Evolutionary conservation across 768 basidiomycete species (phyloP).

Genomic region (Boletus reticulatus): DNA sequence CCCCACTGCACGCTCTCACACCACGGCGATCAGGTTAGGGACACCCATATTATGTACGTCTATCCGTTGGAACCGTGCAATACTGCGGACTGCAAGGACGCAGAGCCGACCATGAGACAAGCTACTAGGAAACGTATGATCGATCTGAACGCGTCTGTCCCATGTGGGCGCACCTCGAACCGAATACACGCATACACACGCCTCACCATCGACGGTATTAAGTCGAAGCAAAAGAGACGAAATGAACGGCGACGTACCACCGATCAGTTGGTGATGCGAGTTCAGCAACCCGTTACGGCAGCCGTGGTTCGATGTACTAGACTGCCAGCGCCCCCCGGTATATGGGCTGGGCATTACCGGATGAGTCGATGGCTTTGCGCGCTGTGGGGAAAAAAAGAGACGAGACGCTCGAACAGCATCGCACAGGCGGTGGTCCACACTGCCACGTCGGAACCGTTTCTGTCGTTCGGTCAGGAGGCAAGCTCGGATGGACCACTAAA

Average conservation of each 20-base stretch:
- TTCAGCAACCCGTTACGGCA: slow-evolving; percentile 3
- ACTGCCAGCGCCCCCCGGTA: slow-evolving; percentile 1
- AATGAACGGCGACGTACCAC: slow-evolving; percentile 16
- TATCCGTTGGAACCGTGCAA: neutral
- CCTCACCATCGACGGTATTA: slow-evolving; percentile 1
- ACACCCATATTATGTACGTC: slow-evolving; percentile 9
- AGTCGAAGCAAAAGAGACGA: neutral
- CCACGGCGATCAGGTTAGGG: slow-evolving; percentile 21
- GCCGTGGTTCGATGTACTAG: neutral
- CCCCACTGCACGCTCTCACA: slow-evolving; percentile 22
- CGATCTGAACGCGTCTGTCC: too few relatives aligned
- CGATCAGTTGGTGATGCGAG: slow-evolving; percentile 3
- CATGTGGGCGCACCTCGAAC: too few relatives aligned
- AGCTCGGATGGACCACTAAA: neutral
- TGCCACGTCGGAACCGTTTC: slow-evolving; percentile 4
- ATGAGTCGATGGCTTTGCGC: neutral
- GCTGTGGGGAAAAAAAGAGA: slow-evolving; percentile 2
- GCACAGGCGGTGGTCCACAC: neutral
- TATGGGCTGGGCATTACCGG: neutral
- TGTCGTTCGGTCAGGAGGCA: slow-evolving; percentile 2
- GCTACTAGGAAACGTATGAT: too few relatives aligned
- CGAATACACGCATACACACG: neutral
- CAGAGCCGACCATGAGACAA: neutral
- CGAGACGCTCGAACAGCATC: neutral
- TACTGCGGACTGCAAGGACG: neutral